Evolutionary conservation across 345 rosid genomes (phyloP), one percentile per base, ranked within the genome.

Genomic region (Eucalyptus albens): DNA sequence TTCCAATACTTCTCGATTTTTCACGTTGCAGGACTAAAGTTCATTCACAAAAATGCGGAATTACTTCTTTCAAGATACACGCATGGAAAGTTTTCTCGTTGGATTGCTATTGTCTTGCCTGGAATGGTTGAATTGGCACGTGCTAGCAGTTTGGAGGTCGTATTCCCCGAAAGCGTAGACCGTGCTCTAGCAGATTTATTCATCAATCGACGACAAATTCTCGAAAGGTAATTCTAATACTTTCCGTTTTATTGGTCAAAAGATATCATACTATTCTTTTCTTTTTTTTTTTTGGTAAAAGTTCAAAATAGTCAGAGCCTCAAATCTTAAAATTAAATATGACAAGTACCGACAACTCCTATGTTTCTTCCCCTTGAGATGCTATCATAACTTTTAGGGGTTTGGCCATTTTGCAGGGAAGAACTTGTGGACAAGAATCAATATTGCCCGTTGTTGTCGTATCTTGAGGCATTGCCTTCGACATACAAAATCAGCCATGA

Each of bases 61-160:
- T 89, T 91, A 86, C 87, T 93, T 77, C 90, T 94, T 50, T 88
- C 31, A 62, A 92, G 88, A 67, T 40, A 50, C 51, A 17, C n/a
- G 7, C 27, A 19, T 13, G 87, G 88, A 19, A 67, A 26, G 4
- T 90, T 87, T 88, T 96, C 97, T 81, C 95, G 94, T 87, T 92
- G 95, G 97, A 93, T 95, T 59, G 51, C 91, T 49, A 91, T 95
- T 44, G 88, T 89, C 50, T 94, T 96, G 88, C 93, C 93, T 14
- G 94, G 91, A 87, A 91, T 93, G 91, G 85, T 95, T 29, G 96
- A 94, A 88, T 91, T 91, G 89, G 95, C 96, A 33, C 90, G 31
- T 42, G 11, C 50, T 80, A 87, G 53, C 69, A 95, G 93, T 49
- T 86, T 95, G 17, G 83, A 94, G 17, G 89, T 94, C 56, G 87